These are phyloP conservation scores for Russula ochroleuca DNA, from an alignment of 768 basidiomycete species.

Conservation along the genomic window DNA sequence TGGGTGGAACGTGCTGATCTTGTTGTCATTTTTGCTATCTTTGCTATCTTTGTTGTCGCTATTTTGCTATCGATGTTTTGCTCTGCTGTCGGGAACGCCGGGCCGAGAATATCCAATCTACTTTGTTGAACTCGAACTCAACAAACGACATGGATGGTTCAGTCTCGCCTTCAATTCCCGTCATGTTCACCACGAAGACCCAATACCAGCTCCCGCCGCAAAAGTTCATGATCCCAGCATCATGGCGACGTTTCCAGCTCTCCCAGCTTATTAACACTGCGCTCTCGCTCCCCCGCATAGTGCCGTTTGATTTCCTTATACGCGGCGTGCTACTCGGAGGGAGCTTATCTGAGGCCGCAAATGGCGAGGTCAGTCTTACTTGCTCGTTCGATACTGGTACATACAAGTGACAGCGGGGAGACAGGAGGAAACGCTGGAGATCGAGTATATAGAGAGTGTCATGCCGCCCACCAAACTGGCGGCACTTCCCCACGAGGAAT, in stretches of 20 bases:
- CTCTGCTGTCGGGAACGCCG: neutral
- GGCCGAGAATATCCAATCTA: slow-evolving; percentile 1
- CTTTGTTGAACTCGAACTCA: neutral
- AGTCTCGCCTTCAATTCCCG: slow-evolving; percentile 44
- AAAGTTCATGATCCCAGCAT: slow-evolving; percentile 87
- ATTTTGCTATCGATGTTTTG: slow-evolving; percentile 2
- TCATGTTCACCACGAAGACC: slow-evolving; percentile 69
- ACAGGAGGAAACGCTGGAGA: slow-evolving; percentile 68
- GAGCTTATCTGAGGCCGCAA: slow-evolving; percentile 71
- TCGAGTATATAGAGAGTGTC: slow-evolving; percentile 28
- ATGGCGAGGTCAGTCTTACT: slow-evolving; percentile 55
- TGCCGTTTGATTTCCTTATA: slow-evolving; percentile 93
- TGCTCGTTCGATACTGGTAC: neutral
- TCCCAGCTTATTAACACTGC: slow-evolving; percentile 97
- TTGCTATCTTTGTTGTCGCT: no score
- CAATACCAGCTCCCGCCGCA: slow-evolving; percentile 74
- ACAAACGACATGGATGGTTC: slow-evolving; percentile 13
- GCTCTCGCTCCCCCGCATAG: slow-evolving; percentile 60
- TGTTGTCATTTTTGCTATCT: slow-evolving; percentile 2
- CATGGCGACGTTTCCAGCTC: slow-evolving; percentile 93
- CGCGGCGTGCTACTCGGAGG: slow-evolving; percentile 74
- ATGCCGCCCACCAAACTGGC: slow-evolving; percentile 42
- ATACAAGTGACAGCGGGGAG: neutral
- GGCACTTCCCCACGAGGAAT: slow-evolving; percentile 82
- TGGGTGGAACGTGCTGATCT: neutral